Evolutionary conservation across 2,329 filamentous ascomycete genomes (phyloP).

Genomic region (Cordyceps pruinosa): DNA sequence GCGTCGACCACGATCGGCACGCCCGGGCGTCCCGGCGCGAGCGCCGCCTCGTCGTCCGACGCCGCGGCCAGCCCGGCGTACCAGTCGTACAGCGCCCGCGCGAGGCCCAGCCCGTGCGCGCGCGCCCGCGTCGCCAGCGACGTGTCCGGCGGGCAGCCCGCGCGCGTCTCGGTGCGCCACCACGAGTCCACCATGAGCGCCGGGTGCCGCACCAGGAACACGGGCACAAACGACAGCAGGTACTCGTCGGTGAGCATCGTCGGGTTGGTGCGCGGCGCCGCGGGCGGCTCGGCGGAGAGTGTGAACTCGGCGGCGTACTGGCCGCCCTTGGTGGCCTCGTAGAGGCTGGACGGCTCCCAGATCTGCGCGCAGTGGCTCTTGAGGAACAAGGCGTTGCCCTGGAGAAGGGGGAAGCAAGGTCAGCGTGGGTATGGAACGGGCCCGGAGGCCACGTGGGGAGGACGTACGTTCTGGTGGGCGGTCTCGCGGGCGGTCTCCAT

Average conservation of each 20-base stretch:
- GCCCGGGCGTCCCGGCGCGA: neutral
- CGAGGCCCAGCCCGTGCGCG: neutral
- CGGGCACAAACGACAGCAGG: conserved; percentile 3
- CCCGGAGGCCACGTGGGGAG: neutral
- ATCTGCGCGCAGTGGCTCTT: conserved; percentile 11
- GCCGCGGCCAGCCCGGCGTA: neutral
- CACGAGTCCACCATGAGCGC: conserved; percentile 11
- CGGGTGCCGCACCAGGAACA: conserved; percentile 12
- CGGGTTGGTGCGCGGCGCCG: conserved; percentile 4
- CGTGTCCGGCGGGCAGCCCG: conserved; percentile 1
- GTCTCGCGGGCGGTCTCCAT: neutral
- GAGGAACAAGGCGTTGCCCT: conserved; percentile 9
- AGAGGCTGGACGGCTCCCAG: neutral
- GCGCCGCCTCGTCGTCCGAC: neutral
- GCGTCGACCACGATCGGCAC: conserved; percentile 9
- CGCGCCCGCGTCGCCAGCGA: neutral
- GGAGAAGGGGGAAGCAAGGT: neutral
- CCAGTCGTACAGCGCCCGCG: conserved; percentile 10
- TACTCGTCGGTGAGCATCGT: conserved; percentile 9
- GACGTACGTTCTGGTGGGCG: conserved; percentile 4
- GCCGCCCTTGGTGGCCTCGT: conserved; percentile 1
- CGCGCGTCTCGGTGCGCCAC: conserved; percentile 8
- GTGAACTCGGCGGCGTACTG: neutral
- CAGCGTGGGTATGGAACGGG: too few species aligned
- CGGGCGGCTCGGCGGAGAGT: neutral